Percentiles rank a stretch among this genome's conserved stretches.
These are phyloP conservation scores for Chaetomium tenue DNA, from an alignment of 495 filamentous ascomycete species.

Conservation along the genomic window DNA sequence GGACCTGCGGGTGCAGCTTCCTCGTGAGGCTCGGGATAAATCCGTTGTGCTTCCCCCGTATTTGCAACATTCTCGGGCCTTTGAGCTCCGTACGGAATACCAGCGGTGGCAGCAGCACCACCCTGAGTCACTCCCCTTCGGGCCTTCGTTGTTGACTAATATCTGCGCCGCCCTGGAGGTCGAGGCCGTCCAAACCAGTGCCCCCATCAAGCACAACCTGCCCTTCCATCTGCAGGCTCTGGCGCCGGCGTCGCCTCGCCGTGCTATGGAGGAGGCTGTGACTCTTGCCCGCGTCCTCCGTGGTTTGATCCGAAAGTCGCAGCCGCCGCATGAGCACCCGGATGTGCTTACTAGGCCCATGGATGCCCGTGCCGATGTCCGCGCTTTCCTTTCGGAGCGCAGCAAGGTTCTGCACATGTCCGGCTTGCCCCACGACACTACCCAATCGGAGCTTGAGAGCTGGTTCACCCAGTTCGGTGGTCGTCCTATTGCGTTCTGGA, in stretches of 20 bases:
- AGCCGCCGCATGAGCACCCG: slow-evolving; percentile 86
- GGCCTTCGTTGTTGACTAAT: slow-evolving; percentile 88
- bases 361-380: slow-evolving; percentile 96
- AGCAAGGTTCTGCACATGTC: slow-evolving; percentile 98
- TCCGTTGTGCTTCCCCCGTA: slow-evolving; percentile 95
- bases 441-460: slow-evolving; percentile 94
- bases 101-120: slow-evolving; percentile 98
- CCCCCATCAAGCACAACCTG: slow-evolving; percentile 97
- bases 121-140: slow-evolving; percentile 94
- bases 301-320: slow-evolving; percentile 90
- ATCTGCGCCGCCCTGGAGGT: slow-evolving; percentile 98
- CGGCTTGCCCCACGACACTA: slow-evolving; percentile 94
- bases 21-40: slow-evolving; percentile 95
- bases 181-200: slow-evolving; percentile 91
- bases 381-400: slow-evolving; percentile 88
- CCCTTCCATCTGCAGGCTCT: slow-evolving; percentile 97
- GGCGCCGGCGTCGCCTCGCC: slow-evolving; percentile 92
- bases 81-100: slow-evolving; percentile 95
- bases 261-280: slow-evolving; percentile 95
- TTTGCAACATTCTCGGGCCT: slow-evolving; percentile 93
- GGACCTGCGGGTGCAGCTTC: slow-evolving; percentile 97
- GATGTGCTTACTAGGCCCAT: slow-evolving; percentile 92
- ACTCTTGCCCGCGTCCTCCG: slow-evolving; percentile 89
- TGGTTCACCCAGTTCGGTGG: slow-evolving; percentile 99
- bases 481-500: slow-evolving; percentile 99